Evolutionary conservation across 257 asterid genomes (phyloP), one percentile per base, ranked within the genome.

Genomic region (Cordia subcordata): DNA sequence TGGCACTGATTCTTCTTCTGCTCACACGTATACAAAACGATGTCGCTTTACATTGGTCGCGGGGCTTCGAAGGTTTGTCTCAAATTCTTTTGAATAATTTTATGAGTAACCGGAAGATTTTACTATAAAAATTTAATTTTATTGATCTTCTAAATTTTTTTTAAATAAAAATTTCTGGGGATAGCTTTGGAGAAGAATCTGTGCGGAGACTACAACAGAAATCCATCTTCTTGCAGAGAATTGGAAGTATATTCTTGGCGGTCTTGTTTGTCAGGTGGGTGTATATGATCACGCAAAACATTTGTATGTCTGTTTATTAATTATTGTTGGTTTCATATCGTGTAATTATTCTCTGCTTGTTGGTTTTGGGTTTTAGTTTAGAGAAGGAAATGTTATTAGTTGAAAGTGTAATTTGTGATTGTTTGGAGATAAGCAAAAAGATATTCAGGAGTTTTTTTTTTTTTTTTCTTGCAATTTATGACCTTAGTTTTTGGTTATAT

Each of bases 201-300:
- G 76, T 74, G 54, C 75, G 32, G 95, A 86, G 77, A 58, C 62
- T 42, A 53, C 73, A 19, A 71, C 74, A 53, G 95, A 86, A 75
- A 61, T 79, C 71, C 79, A 66, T 46, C 89, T 83, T 42, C 82
- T 86, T 20, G 82, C 80, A 8, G 85, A 86, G 65, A 86, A 79
- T 45, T 83, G 92, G 95, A 86, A 75, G 75, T 75, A 79, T 71
- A 58, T 86, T 60, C 75, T 86, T 57, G 92, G 87, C 2, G 93
- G 93, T 58, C 71, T 86, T 47, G 60, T 81, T 19, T 77, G 61
- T 75, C 95, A 86, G 95, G 95, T 79, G 14, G 18, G 0, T 13
- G 10, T 39, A 4, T 8, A 8, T 11, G 18, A 8, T 22, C 37
- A 10, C 8, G 11, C 8, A 0, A 19, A 14, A 21, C 47, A 10